Percentiles rank a stretch among this genome's conserved stretches.
phyloP scores from a whole-genome alignment of 2,329 filamentous ascomycete genomes.

The Endothia cerciana region DNA sequence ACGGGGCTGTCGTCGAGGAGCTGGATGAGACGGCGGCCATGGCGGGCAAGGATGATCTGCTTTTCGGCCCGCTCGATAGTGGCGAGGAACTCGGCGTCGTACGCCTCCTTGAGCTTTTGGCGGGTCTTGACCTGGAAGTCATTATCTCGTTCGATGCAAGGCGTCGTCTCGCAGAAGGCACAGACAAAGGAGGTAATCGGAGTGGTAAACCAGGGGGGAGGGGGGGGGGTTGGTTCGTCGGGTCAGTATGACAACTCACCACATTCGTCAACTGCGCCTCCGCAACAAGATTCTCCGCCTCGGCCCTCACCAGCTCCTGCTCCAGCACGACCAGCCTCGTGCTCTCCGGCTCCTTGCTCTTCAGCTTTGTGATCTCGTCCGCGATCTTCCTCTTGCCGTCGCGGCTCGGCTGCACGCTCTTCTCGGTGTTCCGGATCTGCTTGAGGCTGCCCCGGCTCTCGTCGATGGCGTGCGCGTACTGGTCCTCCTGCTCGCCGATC shows the following conservation, averaged over 20 bases:
- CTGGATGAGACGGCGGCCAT: constrained; percentile 82
- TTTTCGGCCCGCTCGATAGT: constrained; percentile 97
- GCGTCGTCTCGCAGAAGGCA: too few species aligned
- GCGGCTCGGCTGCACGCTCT: constrained; percentile 89
- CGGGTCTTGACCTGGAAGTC: constrained; percentile 65
- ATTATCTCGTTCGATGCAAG: constrained; percentile 13
- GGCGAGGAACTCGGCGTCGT: constrained; percentile 83
- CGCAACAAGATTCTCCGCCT: constrained; percentile 93
- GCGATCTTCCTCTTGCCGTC: constrained; percentile 86
- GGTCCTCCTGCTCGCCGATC: constrained; percentile 91
- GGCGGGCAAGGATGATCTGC: constrained; percentile 90
- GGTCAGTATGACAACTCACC: constrained; percentile 55
- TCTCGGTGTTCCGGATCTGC: constrained; percentile 92
- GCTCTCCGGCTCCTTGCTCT: constrained; percentile 88
- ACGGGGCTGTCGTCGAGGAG: constrained; percentile 89
- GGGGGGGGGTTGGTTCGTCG: neutral
- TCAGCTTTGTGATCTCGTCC: constrained; percentile 90
- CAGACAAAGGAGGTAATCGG: neutral
- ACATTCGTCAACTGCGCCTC: constrained; percentile 96
- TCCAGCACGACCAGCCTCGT: constrained; percentile 82
- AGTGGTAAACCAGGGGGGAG: too few species aligned
- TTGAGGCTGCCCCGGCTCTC: constrained; percentile 84
- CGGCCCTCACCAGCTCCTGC: constrained; percentile 93
- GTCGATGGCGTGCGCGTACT: constrained; percentile 84
- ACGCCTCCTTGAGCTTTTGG: constrained; percentile 94